phyloP scores from a whole-genome alignment of 1,139 yeast species.

The Suhomyces yuchorum region DNA sequence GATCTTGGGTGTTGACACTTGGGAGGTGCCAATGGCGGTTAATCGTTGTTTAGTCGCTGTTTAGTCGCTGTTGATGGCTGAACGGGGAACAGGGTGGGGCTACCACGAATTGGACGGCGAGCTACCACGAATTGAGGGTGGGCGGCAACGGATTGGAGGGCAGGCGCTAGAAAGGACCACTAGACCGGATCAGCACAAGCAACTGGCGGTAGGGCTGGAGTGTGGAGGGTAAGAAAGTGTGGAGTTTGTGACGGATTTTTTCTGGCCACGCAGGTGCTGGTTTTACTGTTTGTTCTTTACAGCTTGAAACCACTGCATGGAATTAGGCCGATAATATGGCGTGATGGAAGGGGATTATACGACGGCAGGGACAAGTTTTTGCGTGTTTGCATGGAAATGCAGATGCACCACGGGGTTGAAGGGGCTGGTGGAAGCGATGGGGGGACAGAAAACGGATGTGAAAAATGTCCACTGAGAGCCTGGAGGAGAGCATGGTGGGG shows the following conservation, averaged over 20 bases:
- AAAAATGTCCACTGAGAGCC: neutral
- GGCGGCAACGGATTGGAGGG: neutral
- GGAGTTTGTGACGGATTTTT: neutral
- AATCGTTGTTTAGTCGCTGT: neutral
- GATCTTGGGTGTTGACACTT: neutral
- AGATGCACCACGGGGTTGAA: neutral
- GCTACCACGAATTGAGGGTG: no score
- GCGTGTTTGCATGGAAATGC: neutral
- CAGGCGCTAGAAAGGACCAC: neutral
- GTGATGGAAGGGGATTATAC: neutral
- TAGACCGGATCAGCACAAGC: neutral
- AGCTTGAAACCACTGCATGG: neutral
- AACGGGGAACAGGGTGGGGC: neutral
- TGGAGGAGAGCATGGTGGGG: neutral
- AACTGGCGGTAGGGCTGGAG: neutral
- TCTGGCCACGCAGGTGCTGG: neutral
- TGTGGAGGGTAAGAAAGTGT: neutral
- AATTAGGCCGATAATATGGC: neutral
- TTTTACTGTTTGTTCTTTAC: neutral
- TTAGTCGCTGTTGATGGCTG: neutral
- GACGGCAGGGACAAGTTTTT: neutral
- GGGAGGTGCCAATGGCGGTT: neutral
- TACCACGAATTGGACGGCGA: neutral
- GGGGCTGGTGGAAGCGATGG: neutral
- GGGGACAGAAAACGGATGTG: neutral